Evolutionary conservation across 441 rosid genomes (phyloP).

Genomic region (Breynia disticha): DNA sequence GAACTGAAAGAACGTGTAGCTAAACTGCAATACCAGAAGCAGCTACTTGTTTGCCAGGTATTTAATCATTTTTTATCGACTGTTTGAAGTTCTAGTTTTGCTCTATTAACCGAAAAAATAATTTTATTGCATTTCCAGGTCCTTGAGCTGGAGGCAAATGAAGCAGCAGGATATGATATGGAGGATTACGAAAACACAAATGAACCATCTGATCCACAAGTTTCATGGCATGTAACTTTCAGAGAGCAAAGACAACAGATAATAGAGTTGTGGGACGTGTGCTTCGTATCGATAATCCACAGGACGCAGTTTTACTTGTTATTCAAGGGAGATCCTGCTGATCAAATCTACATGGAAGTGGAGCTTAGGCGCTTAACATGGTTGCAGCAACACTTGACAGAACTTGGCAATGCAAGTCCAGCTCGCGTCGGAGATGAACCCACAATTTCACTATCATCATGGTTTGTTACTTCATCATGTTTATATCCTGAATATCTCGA

Average conservation of each 20-base stretch:
- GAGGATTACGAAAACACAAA: conserved; percentile 45
- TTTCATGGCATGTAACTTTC: conserved; percentile 72
- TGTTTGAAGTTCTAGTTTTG: neutral
- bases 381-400: conserved; percentile 88
- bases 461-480: conserved; percentile 30
- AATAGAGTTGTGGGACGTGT: conserved; percentile 88
- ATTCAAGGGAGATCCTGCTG: conserved; percentile 92
- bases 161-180: conserved; percentile 63
- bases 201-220: conserved; percentile 48
- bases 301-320: conserved; percentile 90
- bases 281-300: conserved; percentile 82
- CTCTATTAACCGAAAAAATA: no score
- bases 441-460: conserved; percentile 61
- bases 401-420: conserved; percentile 87
- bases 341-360: conserved; percentile 97
- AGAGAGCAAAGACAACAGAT: conserved; percentile 86
- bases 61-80: neutral
- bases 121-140: conserved; percentile 41
- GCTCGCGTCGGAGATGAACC: conserved; percentile 63
- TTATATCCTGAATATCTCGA: neutral
- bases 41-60: conserved; percentile 98
- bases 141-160: conserved; percentile 93
- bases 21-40: conserved; percentile 95
- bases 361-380: conserved; percentile 94
- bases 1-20: conserved; percentile 98